Percentiles rank a stretch among this genome's conserved stretches.
Evolutionary conservation across 108 stramenopile genomes (phyloP).

Genomic region (Fragilariopsis cylindrus): DNA sequence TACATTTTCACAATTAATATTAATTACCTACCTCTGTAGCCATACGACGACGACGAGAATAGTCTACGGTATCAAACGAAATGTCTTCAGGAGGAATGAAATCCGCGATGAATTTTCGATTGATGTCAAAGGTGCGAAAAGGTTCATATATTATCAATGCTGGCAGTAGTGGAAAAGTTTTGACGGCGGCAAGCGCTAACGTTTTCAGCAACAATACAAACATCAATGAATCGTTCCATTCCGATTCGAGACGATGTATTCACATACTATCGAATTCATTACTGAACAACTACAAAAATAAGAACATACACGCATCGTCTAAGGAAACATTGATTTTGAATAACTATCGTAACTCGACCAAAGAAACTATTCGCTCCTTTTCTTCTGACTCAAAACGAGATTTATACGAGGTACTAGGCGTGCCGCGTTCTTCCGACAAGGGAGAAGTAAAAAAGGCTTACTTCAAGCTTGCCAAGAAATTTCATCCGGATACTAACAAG

Average conservation of each 20-base stretch:
- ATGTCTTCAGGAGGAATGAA: no score
- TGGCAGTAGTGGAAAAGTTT: background rate
- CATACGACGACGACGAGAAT: no score
- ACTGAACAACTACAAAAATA: background rate
- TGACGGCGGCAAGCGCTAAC: background rate
- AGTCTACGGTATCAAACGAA: no score
- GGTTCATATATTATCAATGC: no score
- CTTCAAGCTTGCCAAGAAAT: constrained; percentile 93
- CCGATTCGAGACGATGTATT: background rate
- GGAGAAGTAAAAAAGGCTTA: constrained; percentile 90
- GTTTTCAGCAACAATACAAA: background rate
- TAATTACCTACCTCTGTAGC: no score
- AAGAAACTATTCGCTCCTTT: constrained; percentile 27
- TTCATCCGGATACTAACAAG: constrained; percentile 95
- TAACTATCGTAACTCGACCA: background rate
- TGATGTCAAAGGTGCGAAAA: no score
- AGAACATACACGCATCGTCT: background rate
- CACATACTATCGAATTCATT: background rate
- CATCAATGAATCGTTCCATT: background rate
- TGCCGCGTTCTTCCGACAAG: constrained; percentile 76
- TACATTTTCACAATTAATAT: no score
- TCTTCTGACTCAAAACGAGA: constrained; percentile 83
- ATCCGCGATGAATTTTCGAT: no score
- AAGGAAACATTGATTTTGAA: background rate
- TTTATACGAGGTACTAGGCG: constrained; percentile 94